Conservation (phyloP, 1,139 yeast species). For the Saccharomyces hybrid region DNA sequence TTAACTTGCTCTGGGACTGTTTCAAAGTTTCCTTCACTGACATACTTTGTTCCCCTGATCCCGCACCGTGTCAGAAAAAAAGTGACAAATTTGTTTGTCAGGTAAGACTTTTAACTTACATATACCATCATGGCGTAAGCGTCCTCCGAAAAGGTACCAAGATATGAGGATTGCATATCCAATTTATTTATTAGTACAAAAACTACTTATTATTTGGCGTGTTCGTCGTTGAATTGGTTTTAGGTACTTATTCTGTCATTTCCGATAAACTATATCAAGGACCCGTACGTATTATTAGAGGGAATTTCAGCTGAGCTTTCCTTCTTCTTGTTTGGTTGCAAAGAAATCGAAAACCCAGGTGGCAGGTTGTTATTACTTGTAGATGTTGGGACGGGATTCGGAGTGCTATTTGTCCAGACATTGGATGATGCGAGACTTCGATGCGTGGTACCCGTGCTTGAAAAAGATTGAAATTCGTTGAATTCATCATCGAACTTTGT, state of each 20-base stretch:
- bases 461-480: neutral
- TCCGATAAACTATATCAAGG: neutral
- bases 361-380: constrained; percentile 17
- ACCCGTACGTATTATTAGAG: neutral
- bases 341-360: constrained; percentile 33
- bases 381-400: constrained; percentile 4
- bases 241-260: neutral
- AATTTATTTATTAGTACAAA: neutral
- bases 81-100: neutral
- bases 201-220: neutral
- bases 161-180: neutral
- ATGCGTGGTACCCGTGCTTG: neutral
- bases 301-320: neutral
- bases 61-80: neutral
- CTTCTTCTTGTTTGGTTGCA: constrained; percentile 26
- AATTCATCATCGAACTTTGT: neutral
- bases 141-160: neutral
- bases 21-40: neutral
- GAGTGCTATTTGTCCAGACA: neutral
- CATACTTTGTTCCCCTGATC: neutral
- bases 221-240: neutral
- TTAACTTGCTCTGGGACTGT: too few relatives aligned
- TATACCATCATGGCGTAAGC: neutral
- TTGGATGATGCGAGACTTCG: neutral
- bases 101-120: neutral